Evolutionary conservation across 495 filamentous ascomycete genomes (phyloP).

Genomic region (Penicillium fimorum): DNA sequence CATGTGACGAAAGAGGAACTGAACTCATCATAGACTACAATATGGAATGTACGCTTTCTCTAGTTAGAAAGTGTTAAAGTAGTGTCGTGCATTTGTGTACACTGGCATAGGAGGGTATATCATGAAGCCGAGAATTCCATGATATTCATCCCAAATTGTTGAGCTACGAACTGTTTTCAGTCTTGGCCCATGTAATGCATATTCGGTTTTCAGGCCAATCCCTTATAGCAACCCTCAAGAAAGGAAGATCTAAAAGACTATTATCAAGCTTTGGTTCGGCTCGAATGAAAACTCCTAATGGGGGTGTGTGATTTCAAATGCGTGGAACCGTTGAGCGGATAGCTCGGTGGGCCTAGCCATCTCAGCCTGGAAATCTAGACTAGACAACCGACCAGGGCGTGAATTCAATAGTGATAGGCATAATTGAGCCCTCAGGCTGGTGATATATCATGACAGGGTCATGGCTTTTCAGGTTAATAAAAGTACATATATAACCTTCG

Average conservation of each 20-base stretch:
- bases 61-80: background rate
- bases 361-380: too few species aligned
- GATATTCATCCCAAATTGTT: background rate
- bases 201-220: background rate
- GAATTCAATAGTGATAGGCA: background rate
- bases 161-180: background rate
- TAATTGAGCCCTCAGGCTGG: background rate
- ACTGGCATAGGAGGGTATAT: too few species aligned
- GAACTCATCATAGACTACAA: background rate
- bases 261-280: background rate
- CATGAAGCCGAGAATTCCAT: background rate
- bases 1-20: conserved; percentile 15
- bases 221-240: background rate
- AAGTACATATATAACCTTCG: background rate
- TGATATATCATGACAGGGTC: background rate
- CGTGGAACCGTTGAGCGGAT: background rate
- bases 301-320: background rate
- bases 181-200: background rate
- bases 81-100: too few species aligned
- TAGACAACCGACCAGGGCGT: too few species aligned
- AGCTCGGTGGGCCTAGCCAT: background rate
- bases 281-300: background rate
- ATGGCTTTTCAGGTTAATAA: background rate
- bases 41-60: background rate
- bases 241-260: background rate